A percentile compares a stretch with the other conserved stretches of the same genome.
Conservation (phyloP, 768 basidiomycete genomes). For the Arthromyces matolae region DNA sequence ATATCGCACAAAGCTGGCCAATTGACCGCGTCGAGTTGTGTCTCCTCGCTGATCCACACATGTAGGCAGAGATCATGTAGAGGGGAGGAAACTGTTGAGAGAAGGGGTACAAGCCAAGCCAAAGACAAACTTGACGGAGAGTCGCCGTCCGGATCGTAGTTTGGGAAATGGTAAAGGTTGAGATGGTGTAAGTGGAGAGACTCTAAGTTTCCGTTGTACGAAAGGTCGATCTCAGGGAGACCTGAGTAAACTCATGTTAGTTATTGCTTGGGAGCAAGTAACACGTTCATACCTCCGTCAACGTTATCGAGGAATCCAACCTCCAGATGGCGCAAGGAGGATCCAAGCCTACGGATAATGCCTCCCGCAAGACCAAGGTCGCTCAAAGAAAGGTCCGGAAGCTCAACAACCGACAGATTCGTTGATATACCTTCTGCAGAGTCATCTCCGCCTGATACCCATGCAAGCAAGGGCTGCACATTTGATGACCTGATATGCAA, state of each 20-base stretch:
- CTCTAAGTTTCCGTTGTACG: slow-evolving; percentile 22
- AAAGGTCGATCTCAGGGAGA: slow-evolving; percentile 22
- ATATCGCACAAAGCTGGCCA: slow-evolving; percentile 25
- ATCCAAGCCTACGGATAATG: slow-evolving; percentile 21
- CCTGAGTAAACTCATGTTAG: slow-evolving; percentile 9
- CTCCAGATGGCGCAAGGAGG: slow-evolving; percentile 28
- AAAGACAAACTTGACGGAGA: slow-evolving; percentile 17
- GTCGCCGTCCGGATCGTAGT: slow-evolving; percentile 4
- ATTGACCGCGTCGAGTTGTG: slow-evolving; percentile 29
- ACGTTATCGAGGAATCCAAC: slow-evolving; percentile 29
- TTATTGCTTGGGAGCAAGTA: neutral
- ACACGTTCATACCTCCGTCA: no score
- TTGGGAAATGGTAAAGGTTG: slow-evolving; percentile 31
- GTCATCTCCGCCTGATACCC: slow-evolving; percentile 23
- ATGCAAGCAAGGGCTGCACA: slow-evolving; percentile 24
- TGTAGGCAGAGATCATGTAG: slow-evolving; percentile 22
- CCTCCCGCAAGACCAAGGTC: slow-evolving; percentile 21
- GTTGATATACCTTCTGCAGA: slow-evolving; percentile 15
- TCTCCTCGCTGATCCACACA: slow-evolving; percentile 32
- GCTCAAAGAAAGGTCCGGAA: slow-evolving; percentile 28
- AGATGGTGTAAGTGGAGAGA: slow-evolving; percentile 27
- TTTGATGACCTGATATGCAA: slow-evolving; percentile 31
- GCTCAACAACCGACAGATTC: slow-evolving; percentile 18
- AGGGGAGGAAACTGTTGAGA: slow-evolving; percentile 22
- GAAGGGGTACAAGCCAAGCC: slow-evolving; percentile 26